Conservation (phyloP, 2,329 filamentous ascomycete species). For the Diaporthe citriasiana region DNA sequence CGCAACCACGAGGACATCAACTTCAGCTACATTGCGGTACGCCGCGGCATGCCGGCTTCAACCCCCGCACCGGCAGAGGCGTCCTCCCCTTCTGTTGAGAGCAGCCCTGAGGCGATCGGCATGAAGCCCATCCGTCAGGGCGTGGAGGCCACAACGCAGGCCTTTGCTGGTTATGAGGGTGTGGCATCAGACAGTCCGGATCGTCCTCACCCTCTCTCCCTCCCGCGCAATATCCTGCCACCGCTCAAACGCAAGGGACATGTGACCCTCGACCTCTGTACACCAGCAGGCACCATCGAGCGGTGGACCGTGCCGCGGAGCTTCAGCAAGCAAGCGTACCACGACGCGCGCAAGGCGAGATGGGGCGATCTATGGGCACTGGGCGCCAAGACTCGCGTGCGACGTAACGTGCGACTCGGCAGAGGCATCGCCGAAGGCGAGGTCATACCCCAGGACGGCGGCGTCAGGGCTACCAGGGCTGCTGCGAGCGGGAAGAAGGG, state of each 20-base stretch:
- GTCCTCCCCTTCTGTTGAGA: conserved; percentile 57
- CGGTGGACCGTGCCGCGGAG: conserved; percentile 93
- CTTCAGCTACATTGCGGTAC: conserved; percentile 90
- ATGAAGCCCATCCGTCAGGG: conserved; percentile 59
- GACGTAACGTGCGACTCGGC: conserved; percentile 73
- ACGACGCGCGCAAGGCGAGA: conserved; percentile 87
- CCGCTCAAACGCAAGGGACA: conserved; percentile 92
- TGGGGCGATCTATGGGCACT: conserved; percentile 98
- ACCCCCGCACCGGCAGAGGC: conserved; percentile 38
- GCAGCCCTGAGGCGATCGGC: conserved; percentile 46
- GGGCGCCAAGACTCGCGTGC: conserved; percentile 87
- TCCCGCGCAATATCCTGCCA: conserved; percentile 83
- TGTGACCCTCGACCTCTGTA: conserved; percentile 92
- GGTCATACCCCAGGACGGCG: conserved; percentile 58
- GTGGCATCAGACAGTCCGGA: conserved; percentile 49
- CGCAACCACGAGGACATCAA: conserved; percentile 91
- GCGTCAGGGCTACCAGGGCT: conserved; percentile 57
- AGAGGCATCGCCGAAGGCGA: conserved; percentile 50
- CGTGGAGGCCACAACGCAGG: conserved; percentile 70
- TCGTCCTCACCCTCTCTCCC: conserved; percentile 71
- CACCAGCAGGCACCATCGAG: conserved; percentile 85
- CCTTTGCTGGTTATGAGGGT: conserved; percentile 80
- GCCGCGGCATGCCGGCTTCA: conserved; percentile 73
- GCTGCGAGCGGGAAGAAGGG: conserved; percentile 51
- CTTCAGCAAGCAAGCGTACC: conserved; percentile 86